These are phyloP conservation scores for Pholiota molesta DNA, from an alignment of 768 basidiomycete genomes.

Conservation along the genomic window DNA sequence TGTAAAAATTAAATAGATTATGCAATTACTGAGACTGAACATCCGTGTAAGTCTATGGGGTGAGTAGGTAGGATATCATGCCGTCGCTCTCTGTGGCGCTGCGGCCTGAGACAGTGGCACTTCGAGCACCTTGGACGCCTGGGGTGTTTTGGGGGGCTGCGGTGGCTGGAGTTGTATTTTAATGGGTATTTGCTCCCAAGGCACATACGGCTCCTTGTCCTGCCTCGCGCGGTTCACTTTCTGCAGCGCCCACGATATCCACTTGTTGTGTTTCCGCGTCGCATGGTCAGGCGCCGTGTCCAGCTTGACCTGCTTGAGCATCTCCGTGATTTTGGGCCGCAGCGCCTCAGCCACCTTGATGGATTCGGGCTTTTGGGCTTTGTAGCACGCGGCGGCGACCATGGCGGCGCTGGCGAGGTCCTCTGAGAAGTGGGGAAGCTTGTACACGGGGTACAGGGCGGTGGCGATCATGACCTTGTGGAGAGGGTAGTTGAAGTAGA, in stretches of 20 bases:
- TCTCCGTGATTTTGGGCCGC: conserved; percentile 11
- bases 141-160: neutral
- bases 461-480: conserved; percentile 51
- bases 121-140: neutral
- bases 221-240: conserved; percentile 15
- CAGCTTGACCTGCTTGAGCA: conserved; percentile 13
- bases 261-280: conserved; percentile 20
- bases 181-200: neutral
- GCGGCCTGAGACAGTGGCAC: neutral
- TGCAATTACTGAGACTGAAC: conserved; percentile 3
- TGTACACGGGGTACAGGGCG: conserved; percentile 57
- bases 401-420: conserved; percentile 63
- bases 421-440: conserved; percentile 52
- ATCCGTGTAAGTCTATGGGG: neutral
- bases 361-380: conserved; percentile 42
- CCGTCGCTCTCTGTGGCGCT: neutral
- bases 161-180: conserved; percentile 2
- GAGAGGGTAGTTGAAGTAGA: conserved; percentile 50
- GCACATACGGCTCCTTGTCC: conserved; percentile 2
- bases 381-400: conserved; percentile 58
- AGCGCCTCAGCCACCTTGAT: conserved; percentile 19
- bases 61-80: neutral
- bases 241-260: conserved; percentile 19
- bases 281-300: conserved; percentile 8
- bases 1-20: conserved; percentile 6